Evolutionary conservation across 768 basidiomycete species (phyloP).

Genomic region (Fomitopsis pulvina): DNA sequence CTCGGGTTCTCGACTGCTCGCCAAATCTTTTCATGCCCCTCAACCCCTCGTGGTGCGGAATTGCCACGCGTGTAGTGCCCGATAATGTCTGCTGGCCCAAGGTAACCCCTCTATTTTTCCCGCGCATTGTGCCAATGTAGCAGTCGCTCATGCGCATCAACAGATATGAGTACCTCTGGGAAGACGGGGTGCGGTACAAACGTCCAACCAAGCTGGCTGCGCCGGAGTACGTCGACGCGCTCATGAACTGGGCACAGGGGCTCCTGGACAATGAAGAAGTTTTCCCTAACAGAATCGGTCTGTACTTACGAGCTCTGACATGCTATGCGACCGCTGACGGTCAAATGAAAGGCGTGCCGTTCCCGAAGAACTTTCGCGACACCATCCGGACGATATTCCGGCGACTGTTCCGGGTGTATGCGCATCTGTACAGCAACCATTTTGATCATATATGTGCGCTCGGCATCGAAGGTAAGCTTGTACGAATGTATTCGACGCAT

Average conservation of each 20-base stretch:
- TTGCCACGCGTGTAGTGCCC: conserved; percentile 53
- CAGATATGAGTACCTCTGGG: conserved; percentile 94
- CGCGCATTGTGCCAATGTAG: conserved; percentile 1
- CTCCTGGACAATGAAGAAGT: conserved; percentile 87
- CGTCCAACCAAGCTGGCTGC: conserved; percentile 91
- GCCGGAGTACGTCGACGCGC: conserved; percentile 92
- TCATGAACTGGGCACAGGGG: conserved; percentile 98
- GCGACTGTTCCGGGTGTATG: conserved; percentile 93
- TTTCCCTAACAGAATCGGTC: conserved; percentile 95
- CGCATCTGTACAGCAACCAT: conserved; percentile 98
- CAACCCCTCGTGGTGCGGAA: background rate
- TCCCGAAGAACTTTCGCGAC: conserved; percentile 84
- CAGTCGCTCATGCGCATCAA: background rate
- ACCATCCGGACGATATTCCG: conserved; percentile 90
- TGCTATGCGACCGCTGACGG: background rate
- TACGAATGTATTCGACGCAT: too few species aligned
- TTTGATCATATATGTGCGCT: conserved; percentile 98
- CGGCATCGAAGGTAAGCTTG: conserved; percentile 88
- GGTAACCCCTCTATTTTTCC: conserved; percentile 39
- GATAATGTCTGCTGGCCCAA: conserved; percentile 94
- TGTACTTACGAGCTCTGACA: conserved; percentile 8
- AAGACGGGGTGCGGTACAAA: conserved; percentile 83
- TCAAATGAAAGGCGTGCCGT: conserved; percentile 66
- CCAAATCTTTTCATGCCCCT: background rate
- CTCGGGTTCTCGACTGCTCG: background rate